A percentile compares a stretch with the other conserved stretches of the same genome.
phyloP scores from a whole-genome alignment of 768 basidiomycete species.

The Xerocomellus amylosporus region DNA sequence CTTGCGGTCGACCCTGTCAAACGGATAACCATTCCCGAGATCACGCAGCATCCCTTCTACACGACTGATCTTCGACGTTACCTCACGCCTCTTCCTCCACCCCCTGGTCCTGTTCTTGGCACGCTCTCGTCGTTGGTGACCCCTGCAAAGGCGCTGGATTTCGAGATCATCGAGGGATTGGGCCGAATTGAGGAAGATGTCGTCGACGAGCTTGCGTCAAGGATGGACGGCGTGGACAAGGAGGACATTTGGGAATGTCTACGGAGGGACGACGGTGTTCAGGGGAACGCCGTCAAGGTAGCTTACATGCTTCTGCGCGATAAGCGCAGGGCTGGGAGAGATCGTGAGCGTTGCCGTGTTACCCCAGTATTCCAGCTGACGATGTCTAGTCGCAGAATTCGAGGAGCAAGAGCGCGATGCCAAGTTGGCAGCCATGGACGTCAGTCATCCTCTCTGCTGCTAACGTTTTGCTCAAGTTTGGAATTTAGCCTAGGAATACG shows the following conservation, averaged over 20 bases:
- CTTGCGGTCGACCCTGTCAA: slow-evolving; percentile 92
- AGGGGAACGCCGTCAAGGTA: slow-evolving; percentile 93
- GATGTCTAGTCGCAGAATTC: slow-evolving; percentile 59
- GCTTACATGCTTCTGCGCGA: slow-evolving; percentile 93
- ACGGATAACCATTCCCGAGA: slow-evolving; percentile 90
- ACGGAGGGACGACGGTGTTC: slow-evolving; percentile 75
- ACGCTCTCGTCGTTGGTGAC: slow-evolving; percentile 70
- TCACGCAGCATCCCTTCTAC: slow-evolving; percentile 89
- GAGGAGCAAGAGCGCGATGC: slow-evolving; percentile 88
- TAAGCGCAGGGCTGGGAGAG: slow-evolving; percentile 78
- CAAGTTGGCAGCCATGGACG: slow-evolving; percentile 75
- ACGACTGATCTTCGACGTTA: slow-evolving; percentile 82
- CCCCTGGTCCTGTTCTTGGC: slow-evolving; percentile 73
- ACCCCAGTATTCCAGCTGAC: slow-evolving; percentile 11
- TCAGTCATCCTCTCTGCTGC: slow-evolving; percentile 39
- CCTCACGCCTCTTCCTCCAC: slow-evolving; percentile 77
- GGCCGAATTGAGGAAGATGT: slow-evolving; percentile 91
- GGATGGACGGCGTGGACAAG: slow-evolving; percentile 71
- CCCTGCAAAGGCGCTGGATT: slow-evolving; percentile 65
- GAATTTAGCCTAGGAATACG: slow-evolving; percentile 60
- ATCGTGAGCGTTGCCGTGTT: slow-evolving; percentile 54
- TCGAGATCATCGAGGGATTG: slow-evolving; percentile 86
- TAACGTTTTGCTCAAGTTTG: slow-evolving; percentile 3
- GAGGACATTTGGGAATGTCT: slow-evolving; percentile 89
- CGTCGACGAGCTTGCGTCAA: slow-evolving; percentile 72